Base-by-base conservation (phyloP, 2,329 filamentous ascomycete genomes). In the Clarireedia sp. region DNA sequence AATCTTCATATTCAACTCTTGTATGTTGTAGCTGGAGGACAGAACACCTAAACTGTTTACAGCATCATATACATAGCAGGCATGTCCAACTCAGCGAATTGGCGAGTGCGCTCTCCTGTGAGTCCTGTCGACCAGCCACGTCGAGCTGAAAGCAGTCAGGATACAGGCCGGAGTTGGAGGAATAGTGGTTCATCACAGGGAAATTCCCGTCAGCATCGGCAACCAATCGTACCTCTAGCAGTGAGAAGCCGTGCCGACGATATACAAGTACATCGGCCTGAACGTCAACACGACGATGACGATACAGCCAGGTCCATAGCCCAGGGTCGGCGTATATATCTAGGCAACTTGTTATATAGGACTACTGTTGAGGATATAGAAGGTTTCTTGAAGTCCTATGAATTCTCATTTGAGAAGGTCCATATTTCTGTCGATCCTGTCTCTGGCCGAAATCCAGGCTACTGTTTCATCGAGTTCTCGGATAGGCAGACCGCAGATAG, bases 401-500 rank as follows among this genome's bases (percentile, higher is more conserved):
- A 33, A 2, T 16, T 14, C 17, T 26, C 41, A 12, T 16, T 47
- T 3, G 24, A 16, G 2, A 47, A 52, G 14, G 9, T 47, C 7
- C 41, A 47, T 37, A 37, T 52, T 2, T 47, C 50, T 10, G 33
- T 47, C 19, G 41, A 47, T 10, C 41, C 41, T 7, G 45, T 52
- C 17, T 36, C 41, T 17, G 41, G 50, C 2, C 50, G 50, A 4
- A 36, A 43, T 37, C 41, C 41, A 0, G 41, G 50, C 10, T 47
- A 52, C 26, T 52, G 50, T 2, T 52, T 52, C 7, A 47, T 52
- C 5, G 50, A 47, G 14, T 52, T 52, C 21, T 6, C 41, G 10
- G 50, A 47, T 9, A 52, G 33, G 8, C 4, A 37, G 6, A 37
- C 23, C 1, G 50, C 41, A 24, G 41, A 47, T 26, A 17, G 24